Percentiles rank a stretch among this genome's conserved stretches.
Evolutionary conservation across 106 monocot genomes (phyloP).

Genomic region (Dendrobium chrysotoxum): DNA sequence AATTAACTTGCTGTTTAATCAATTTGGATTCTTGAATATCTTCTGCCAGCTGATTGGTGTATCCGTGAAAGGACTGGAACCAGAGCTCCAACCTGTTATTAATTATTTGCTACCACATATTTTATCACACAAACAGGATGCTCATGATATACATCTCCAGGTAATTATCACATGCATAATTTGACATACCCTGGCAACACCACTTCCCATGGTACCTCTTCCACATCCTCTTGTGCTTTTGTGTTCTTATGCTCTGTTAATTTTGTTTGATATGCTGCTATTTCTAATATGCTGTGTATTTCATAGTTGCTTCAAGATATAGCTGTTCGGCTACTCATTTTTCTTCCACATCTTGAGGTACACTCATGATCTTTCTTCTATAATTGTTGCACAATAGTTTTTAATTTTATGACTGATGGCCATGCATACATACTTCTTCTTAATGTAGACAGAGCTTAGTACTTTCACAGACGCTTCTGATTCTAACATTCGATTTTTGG

Average conservation of each 20-base stretch:
- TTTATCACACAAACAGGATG: constrained; percentile 74
- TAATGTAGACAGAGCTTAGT: constrained; percentile 66
- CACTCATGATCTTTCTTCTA: background rate
- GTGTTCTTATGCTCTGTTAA: background rate
- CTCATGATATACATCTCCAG: constrained; percentile 81
- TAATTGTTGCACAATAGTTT: background rate
- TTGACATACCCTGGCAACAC: background rate
- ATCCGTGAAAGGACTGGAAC: constrained; percentile 78
- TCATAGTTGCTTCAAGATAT: constrained; percentile 87
- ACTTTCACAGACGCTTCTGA: constrained; percentile 66
- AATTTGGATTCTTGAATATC: constrained; percentile 8
- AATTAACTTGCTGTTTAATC: background rate
- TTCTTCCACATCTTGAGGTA: constrained; percentile 94
- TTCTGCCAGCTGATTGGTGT: constrained; percentile 83
- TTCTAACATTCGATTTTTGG: constrained; percentile 60
- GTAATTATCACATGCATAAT: constrained; percentile 22
- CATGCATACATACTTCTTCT: background rate
- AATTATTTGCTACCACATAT: constrained; percentile 89
- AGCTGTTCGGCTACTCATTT: constrained; percentile 43
- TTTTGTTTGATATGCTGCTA: constrained; percentile 15
- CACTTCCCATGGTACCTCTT: background rate
- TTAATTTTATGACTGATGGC: constrained; percentile 1
- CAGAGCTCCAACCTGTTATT: constrained; percentile 84
- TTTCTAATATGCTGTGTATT: constrained; percentile 27
- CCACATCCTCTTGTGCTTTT: constrained; percentile 1